These are phyloP conservation scores for Cutaneotrichosporon dermatis DNA, from an alignment of 1,284 basidiomycete species.

Conservation along the genomic window DNA sequence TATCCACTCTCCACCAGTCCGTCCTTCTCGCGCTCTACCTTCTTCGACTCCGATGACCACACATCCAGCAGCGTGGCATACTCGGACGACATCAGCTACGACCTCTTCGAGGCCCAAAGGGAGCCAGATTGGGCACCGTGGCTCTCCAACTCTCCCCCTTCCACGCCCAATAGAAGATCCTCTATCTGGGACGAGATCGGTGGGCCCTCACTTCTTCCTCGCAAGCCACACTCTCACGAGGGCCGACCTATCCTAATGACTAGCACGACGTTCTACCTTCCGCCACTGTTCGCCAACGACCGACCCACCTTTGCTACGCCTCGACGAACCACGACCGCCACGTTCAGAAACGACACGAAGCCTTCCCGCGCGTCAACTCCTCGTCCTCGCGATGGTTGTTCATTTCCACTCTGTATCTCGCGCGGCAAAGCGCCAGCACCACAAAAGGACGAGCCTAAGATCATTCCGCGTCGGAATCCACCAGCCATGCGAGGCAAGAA, in stretches of 20 bases:
- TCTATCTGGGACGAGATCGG: background rate
- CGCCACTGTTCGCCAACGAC: constrained; percentile 5
- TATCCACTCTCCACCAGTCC: background rate
- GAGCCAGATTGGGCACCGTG: constrained; percentile 2
- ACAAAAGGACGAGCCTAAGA: background rate
- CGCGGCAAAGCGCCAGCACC: background rate
- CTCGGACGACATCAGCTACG: background rate
- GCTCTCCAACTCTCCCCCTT: background rate
- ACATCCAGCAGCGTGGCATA: background rate
- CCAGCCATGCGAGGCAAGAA: background rate
- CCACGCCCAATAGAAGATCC: background rate
- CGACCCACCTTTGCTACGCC: background rate
- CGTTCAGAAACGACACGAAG: background rate
- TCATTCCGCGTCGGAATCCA: background rate
- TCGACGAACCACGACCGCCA: background rate
- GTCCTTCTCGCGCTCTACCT: background rate
- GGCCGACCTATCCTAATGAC: background rate
- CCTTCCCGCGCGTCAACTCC: background rate
- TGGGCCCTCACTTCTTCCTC: background rate
- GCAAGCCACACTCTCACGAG: background rate
- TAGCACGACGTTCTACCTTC: constrained; percentile 7
- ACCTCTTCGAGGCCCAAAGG: background rate
- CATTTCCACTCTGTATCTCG: background rate
- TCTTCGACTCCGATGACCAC: background rate
- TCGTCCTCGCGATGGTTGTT: background rate